Base-by-base conservation (phyloP, 73 alveolate species). In the Loxodes magnus region DNA sequence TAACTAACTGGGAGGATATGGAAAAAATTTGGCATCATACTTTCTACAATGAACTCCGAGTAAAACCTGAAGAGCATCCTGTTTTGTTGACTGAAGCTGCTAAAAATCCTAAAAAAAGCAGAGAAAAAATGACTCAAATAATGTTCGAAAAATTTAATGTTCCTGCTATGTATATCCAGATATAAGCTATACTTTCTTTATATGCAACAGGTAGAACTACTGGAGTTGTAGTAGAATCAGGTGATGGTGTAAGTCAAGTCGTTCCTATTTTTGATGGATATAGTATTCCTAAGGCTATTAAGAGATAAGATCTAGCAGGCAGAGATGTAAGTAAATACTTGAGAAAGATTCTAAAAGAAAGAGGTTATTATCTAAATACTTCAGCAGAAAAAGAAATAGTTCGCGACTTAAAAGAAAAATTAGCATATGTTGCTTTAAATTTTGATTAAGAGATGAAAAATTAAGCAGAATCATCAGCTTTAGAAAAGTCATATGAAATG, bases 261-360 rank as follows among this genome's bases (percentile, higher is more conserved):
- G 96, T 93, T 38, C 97, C 99, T 25, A 84, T 94, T 73, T 94
- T 83, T 67, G 99, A 94, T 39, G 98, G 91, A 39, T 87, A 91
- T 55, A 74, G 93, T 5, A 51, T 91, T 20, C 96, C 96, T 9
- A 93, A 89, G 54, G 93, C 94, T 52, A 60, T 82, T 50, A 81
- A 64, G 64, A 78, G 94, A 54, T 52, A 78, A 50, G 91, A 87
- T 51, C 35, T 92, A 33, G 96, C 97, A 10, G 99, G 99, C 27
- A 77, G 83, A 35, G 95, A 83, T 59, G 48, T 88, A 14, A 92
- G 96, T 25, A 88, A 63, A 31, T 82, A 83, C 50, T 74, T 83
- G 56, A 71, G 79, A 51, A 56, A 42, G 51, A 71, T 90, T 21
- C 67, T 90, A 21, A 56, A 69, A 20, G 96, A 93, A 59, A 64